Percentiles rank a stretch among this genome's conserved stretches.
phyloP scores from a whole-genome alignment of 169 alveolate genomes.

The Cryptosporidium xiaoi region DNA sequence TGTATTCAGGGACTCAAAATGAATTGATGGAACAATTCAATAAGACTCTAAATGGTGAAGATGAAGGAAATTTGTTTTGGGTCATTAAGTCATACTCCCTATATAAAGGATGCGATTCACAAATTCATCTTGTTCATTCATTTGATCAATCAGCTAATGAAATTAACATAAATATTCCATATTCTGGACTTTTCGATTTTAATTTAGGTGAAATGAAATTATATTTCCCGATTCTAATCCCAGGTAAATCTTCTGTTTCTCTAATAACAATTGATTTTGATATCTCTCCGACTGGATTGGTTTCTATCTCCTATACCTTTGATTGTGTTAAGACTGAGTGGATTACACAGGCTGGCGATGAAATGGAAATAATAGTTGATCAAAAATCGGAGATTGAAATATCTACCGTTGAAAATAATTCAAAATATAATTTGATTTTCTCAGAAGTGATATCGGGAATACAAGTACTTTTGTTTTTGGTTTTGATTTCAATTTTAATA shows the following conservation, averaged over 20 bases:
- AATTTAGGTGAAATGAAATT: constrained; percentile 17
- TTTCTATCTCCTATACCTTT: constrained; percentile 10
- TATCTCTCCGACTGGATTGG: constrained; percentile 16
- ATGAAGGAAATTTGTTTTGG: constrained; percentile 59
- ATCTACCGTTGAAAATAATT: not conserved
- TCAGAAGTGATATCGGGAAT: constrained; percentile 19
- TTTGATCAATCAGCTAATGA: not conserved
- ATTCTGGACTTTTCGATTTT: constrained; percentile 39
- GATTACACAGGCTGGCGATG: constrained; percentile 6
- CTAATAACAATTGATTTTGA: constrained; percentile 15
- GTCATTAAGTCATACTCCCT: constrained; percentile 18
- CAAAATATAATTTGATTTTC: constrained; percentile 11
- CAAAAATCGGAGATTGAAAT: not conserved
- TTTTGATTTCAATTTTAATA: constrained; percentile 5
- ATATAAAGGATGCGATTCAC: constrained; percentile 26
- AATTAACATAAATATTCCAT: constrained; percentile 22
- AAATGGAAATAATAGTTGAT: not conserved
- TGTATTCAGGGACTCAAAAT: constrained; percentile 47
- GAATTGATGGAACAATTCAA: constrained; percentile 28
- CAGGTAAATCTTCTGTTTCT: constrained; percentile 18
- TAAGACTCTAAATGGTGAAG: constrained; percentile 32
- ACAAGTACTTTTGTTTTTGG: constrained; percentile 7
- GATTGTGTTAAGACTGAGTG: constrained; percentile 20
- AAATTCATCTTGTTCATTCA: constrained; percentile 36
- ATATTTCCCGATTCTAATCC: constrained; percentile 37